Percentiles rank a stretch among this genome's conserved stretches.
Conservation (phyloP, 2,329 filamentous ascomycete species). For the Chlorencoelia australis region DNA sequence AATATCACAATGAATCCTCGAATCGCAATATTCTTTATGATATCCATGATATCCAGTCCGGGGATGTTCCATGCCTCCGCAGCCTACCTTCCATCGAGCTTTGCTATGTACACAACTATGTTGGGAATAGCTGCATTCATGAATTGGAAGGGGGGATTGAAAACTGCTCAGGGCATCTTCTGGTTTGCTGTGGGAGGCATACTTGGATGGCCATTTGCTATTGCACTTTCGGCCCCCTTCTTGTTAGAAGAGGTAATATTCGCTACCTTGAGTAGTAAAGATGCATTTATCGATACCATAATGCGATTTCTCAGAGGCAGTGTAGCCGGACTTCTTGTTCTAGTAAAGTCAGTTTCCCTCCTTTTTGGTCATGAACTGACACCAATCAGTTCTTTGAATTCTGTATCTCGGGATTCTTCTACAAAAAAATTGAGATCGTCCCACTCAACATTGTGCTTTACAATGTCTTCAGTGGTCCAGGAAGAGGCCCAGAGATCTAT, state of each 20-base stretch:
- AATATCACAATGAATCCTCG: constrained; percentile 68
- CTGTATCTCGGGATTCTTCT: constrained; percentile 72
- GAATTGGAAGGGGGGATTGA: constrained; percentile 73
- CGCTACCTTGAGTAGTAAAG: constrained; percentile 41
- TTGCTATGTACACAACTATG: constrained; percentile 91
- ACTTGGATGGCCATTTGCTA: constrained; percentile 90
- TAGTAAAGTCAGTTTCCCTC: constrained; percentile 17
- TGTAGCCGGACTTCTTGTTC: constrained; percentile 29
- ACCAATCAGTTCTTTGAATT: constrained; percentile 54
- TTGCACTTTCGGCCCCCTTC: constrained; percentile 72
- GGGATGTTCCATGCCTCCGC: constrained; percentile 90
- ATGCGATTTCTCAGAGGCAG: constrained; percentile 57
- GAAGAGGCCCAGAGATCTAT: constrained; percentile 79
- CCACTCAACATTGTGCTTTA: constrained; percentile 92
- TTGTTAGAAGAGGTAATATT: constrained; percentile 65
- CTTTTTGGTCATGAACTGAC: constrained; percentile 19
- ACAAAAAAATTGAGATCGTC: constrained; percentile 66
- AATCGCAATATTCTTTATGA: constrained; percentile 75
- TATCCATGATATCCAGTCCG: constrained; percentile 67
- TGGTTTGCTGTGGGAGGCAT: constrained; percentile 83
- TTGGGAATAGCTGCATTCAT: constrained; percentile 82
- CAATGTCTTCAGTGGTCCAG: constrained; percentile 77
- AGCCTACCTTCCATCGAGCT: constrained; percentile 84
- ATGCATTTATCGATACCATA: constrained; percentile 49
- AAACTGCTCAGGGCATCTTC: constrained; percentile 73